phyloP scores from a whole-genome alignment of 169 alveolate species.

The Haemoproteus tartakovskyi region DNA sequence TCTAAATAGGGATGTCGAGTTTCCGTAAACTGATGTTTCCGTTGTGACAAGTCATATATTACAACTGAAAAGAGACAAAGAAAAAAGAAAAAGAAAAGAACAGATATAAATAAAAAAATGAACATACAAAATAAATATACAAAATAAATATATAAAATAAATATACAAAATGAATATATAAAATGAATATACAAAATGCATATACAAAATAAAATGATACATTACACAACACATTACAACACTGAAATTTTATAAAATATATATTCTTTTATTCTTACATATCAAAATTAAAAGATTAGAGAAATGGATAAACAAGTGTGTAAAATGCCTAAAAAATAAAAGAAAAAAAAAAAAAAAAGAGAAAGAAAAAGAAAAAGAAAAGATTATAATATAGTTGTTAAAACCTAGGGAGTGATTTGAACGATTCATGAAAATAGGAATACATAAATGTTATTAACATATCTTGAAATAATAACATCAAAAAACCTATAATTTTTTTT shows the following conservation, averaged over 20 bases:
- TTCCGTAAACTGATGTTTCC: constrained; percentile 15
- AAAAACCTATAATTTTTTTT: too few relatives aligned
- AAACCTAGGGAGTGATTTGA: not conserved
- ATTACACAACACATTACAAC: not conserved
- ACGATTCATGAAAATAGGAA: not conserved
- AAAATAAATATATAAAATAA: too few relatives aligned
- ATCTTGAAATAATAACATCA: too few relatives aligned
- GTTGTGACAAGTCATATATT: constrained; percentile 24
- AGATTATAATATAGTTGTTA: not conserved
- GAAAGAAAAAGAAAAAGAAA: not conserved
- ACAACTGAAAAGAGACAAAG: constrained; percentile 13
- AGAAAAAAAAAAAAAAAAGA: not conserved
- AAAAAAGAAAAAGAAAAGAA: not conserved
- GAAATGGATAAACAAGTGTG: constrained; percentile 50
- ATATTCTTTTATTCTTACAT: constrained; percentile 18
- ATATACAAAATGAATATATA: too few relatives aligned
- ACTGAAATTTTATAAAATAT: not conserved
- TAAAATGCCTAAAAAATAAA: constrained; percentile 40
- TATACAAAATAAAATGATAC: not conserved
- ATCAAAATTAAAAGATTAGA: constrained; percentile 28
- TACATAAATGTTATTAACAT: not conserved
- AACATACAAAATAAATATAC: too few relatives aligned
- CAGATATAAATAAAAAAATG: not conserved
- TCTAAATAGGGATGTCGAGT: constrained; percentile 47
- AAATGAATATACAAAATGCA: too few relatives aligned